Percentiles rank a stretch among this genome's conserved stretches.
These are phyloP conservation scores for Peronospora destructor DNA, from an alignment of 352 stramenopile species.

Conservation along the genomic window DNA sequence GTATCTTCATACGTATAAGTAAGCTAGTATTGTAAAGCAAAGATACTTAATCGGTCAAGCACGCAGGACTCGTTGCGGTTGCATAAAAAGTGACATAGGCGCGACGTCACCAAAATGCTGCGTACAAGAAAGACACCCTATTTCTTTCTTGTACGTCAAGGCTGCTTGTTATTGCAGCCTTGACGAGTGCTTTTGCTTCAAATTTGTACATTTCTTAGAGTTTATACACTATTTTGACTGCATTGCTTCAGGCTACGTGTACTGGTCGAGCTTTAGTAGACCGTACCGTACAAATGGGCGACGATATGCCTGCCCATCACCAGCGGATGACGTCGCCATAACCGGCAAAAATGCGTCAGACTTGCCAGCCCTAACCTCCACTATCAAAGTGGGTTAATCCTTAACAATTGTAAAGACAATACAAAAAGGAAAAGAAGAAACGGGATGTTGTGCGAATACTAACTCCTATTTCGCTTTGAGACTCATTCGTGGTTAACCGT, in stretches of 20 bases:
- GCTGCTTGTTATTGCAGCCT: background rate
- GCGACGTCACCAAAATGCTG: constrained; percentile 8
- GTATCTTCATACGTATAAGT: background rate
- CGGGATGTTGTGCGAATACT: too few species aligned
- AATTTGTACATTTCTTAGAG: background rate
- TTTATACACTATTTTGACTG: too few species aligned
- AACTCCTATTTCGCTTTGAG: too few species aligned
- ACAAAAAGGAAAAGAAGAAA: too few species aligned
- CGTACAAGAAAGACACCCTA: background rate
- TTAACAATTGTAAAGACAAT: background rate
- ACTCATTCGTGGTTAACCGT: too few species aligned
- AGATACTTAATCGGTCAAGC: constrained; percentile 4
- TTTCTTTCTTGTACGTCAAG: too few species aligned
- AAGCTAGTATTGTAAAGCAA: background rate
- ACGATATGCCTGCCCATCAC: background rate
- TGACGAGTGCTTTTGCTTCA: background rate
- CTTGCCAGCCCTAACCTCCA: background rate
- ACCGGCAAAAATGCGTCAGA: constrained; percentile 13
- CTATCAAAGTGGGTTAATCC: background rate
- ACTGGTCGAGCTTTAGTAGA: background rate
- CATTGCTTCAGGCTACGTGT: background rate
- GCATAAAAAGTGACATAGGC: constrained; percentile 10
- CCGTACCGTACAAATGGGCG: background rate
- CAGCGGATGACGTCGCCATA: constrained; percentile 12
- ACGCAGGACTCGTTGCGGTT: constrained; percentile 13